phyloP scores from a whole-genome alignment of 495 filamentous ascomycete genomes.

The Aspergillus cavernicola region DNA sequence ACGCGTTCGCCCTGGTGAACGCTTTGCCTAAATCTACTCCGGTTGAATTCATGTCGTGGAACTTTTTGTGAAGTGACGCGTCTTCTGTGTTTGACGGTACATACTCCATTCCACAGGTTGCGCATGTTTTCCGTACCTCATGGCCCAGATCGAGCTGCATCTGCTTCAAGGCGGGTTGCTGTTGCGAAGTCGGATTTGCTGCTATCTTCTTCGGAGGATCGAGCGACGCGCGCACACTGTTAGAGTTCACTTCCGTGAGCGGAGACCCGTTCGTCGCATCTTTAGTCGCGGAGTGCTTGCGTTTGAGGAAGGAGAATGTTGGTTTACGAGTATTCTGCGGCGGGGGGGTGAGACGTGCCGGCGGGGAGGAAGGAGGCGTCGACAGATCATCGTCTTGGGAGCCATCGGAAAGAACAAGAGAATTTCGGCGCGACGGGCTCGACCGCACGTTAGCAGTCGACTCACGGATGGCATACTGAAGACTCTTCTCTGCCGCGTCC shows the following conservation, averaged over 20 bases:
- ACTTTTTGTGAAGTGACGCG: slow-evolving; percentile 60
- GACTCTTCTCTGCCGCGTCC: slow-evolving; percentile 45
- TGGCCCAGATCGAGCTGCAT: slow-evolving; percentile 65
- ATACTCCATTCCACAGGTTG: slow-evolving; percentile 68
- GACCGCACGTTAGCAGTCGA: slow-evolving; percentile 48
- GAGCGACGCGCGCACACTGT: slow-evolving; percentile 42
- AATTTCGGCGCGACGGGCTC: slow-evolving; percentile 48
- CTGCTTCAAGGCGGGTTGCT: slow-evolving; percentile 50
- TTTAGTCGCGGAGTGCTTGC: slow-evolving; percentile 41
- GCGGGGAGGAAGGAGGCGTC: slow-evolving; percentile 51
- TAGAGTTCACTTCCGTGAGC: slow-evolving; percentile 49
- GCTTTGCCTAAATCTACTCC: slow-evolving; percentile 62
- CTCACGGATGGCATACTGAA: slow-evolving; percentile 47
- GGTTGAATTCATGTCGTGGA: slow-evolving; percentile 61
- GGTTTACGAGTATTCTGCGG: slow-evolving; percentile 54
- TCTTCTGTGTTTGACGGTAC: slow-evolving; percentile 64
- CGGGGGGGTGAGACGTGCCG: slow-evolving; percentile 52
- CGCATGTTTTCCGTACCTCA: slow-evolving; percentile 57
- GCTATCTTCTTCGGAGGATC: slow-evolving; percentile 35
- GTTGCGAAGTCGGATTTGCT: slow-evolving; percentile 14
- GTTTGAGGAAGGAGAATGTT: slow-evolving; percentile 51
- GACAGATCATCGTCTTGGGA: slow-evolving; percentile 47
- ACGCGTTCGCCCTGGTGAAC: slow-evolving; percentile 46
- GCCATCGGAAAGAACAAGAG: slow-evolving; percentile 43
- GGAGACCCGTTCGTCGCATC: slow-evolving; percentile 35